phyloP scores from a whole-genome alignment of 2,329 filamentous ascomycete species.

The Thelonectria olida region DNA sequence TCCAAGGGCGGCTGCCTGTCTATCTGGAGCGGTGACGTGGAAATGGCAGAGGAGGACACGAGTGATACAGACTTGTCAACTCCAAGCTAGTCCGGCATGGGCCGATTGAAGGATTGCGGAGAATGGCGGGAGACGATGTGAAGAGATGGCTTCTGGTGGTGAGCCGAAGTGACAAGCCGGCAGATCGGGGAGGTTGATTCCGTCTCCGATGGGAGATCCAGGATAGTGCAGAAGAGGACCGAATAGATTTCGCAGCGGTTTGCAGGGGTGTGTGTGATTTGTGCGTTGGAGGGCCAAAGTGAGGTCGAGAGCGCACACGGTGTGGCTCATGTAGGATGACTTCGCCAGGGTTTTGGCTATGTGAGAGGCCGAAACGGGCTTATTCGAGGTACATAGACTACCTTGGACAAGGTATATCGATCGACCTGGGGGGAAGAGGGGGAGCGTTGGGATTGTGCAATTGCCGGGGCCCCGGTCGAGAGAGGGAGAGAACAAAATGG shows the following conservation, averaged over 20 bases:
- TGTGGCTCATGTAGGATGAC: slow-evolving; percentile 3
- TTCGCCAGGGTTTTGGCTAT: background rate
- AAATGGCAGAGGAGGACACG: background rate
- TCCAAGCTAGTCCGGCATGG: background rate
- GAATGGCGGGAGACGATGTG: background rate
- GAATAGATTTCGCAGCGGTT: background rate
- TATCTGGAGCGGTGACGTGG: slow-evolving; percentile 3
- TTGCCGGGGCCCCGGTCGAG: background rate
- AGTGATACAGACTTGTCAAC: background rate
- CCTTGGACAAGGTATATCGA: background rate
- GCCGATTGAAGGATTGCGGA: background rate
- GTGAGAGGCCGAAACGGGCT: background rate
- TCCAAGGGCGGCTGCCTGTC: background rate
- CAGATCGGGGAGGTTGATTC: too few species aligned
- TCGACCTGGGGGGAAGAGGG: background rate
- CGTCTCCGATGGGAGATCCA: too few species aligned
- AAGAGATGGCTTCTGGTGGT: background rate
- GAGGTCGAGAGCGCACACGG: background rate
- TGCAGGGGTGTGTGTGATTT: background rate
- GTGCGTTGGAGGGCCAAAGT: background rate
- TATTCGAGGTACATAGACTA: too few species aligned
- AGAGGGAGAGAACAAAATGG: background rate
- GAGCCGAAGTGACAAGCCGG: background rate
- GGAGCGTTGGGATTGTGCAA: background rate
- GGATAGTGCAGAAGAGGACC: too few species aligned